Percentiles rank a stretch among this genome's conserved stretches.
These are phyloP conservation scores for Tritrichomonas foetus DNA, from an alignment of 208 protist species.

Conservation along the genomic window DNA sequence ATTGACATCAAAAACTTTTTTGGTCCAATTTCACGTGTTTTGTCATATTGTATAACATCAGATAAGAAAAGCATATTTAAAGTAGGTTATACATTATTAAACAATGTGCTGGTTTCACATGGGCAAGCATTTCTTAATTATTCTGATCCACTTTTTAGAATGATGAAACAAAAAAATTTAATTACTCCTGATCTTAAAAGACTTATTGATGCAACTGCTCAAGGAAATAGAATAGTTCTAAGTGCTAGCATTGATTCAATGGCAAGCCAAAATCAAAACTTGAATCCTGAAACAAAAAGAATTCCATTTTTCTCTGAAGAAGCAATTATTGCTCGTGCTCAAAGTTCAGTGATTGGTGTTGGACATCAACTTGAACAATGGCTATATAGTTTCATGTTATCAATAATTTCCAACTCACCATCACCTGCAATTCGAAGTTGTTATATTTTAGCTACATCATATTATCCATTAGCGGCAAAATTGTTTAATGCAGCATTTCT, in stretches of 20 bases:
- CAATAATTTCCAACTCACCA: neutral
- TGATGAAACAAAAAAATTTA: neutral
- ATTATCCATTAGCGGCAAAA: neutral
- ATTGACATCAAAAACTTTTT: neutral
- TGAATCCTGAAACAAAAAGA: too few species aligned
- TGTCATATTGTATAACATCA: neutral
- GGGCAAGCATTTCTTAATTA: neutral
- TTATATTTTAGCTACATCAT: neutral
- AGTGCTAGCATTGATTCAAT: too few species aligned
- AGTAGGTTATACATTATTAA: neutral
- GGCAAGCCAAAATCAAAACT: too few species aligned
- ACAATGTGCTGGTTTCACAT: neutral
- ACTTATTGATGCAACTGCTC: too few species aligned
- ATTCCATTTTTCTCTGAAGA: neutral
- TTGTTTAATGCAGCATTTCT: neutral
- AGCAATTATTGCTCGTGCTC: neutral
- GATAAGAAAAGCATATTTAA: neutral
- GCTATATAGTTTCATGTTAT: neutral
- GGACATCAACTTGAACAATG: conserved; percentile 3
- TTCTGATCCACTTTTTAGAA: neutral
- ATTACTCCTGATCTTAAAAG: neutral
- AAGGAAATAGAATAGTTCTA: too few species aligned
- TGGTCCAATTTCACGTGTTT: neutral
- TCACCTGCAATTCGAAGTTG: neutral
- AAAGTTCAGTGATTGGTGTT: neutral